Conservation (phyloP, 2,329 filamentous ascomycete genomes). For the Ophiosphaerella narmari region DNA sequence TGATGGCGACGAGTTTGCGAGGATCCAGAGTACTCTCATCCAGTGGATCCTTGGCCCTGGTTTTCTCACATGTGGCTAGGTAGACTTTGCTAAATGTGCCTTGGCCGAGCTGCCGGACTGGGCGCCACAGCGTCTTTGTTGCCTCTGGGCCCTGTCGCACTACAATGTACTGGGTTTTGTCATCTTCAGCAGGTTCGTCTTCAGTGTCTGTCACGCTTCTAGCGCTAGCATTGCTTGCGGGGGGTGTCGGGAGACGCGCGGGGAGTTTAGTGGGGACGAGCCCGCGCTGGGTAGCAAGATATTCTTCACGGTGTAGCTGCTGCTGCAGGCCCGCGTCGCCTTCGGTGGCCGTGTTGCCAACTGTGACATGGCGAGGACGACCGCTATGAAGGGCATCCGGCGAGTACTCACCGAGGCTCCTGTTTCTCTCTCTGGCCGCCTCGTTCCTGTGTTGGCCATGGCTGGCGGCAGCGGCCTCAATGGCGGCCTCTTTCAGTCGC, state of each 20-base stretch:
- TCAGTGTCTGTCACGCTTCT: conserved; percentile 60
- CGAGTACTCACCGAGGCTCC: conserved; percentile 87
- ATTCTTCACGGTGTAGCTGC: conserved; percentile 74
- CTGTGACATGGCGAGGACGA: conserved; percentile 71
- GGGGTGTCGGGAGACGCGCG: conserved; percentile 69
- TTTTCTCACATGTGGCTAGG: conserved; percentile 79
- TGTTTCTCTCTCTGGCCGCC: conserved; percentile 66
- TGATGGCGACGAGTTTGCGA: conserved; percentile 89
- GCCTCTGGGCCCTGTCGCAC: conserved; percentile 63
- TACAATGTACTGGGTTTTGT: conserved; percentile 51
- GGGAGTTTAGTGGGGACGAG: conserved; percentile 62
- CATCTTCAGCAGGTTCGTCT: conserved; percentile 51
- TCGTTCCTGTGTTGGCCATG: conserved; percentile 39
- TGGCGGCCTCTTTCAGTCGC: conserved; percentile 47
- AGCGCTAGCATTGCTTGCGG: conserved; percentile 70
- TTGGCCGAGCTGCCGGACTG: conserved; percentile 80
- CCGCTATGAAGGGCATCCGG: conserved; percentile 72
- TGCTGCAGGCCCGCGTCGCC: conserved; percentile 57
- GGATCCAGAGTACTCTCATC: conserved; percentile 61
- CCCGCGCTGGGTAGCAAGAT: conserved; percentile 78
- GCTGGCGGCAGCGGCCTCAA: conserved; percentile 44
- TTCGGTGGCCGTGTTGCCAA: conserved; percentile 54
- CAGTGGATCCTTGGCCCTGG: conserved; percentile 46
- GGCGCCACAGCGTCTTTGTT: conserved; percentile 79
- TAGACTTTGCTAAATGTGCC: conserved; percentile 96